Evolutionary conservation across 768 basidiomycete species (phyloP).

Genomic region (Lentinula lateritia): DNA sequence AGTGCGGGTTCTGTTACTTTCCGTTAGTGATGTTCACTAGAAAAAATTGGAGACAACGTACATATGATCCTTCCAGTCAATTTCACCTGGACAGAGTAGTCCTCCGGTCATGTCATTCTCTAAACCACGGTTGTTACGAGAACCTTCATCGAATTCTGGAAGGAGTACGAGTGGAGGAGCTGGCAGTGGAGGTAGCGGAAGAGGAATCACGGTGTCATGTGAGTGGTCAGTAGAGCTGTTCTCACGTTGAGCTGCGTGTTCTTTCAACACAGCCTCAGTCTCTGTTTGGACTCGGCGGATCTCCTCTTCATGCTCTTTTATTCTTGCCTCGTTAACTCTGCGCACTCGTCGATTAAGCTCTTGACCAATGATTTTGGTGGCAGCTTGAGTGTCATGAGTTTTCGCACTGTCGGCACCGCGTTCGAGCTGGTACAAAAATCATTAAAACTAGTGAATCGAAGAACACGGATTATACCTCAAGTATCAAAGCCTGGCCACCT

Average conservation of each 20-base stretch:
- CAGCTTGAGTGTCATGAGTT: conserved; percentile 15
- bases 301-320: background rate
- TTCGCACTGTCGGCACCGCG: conserved; percentile 17
- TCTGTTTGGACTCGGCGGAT: background rate
- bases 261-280: no score
- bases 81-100: conserved; percentile 14
- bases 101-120: conserved; percentile 15
- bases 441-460: no score
- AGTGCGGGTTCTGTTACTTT: background rate
- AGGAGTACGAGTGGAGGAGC: background rate
- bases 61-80: conserved; percentile 12
- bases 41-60: background rate
- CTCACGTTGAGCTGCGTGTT: background rate
- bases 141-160: background rate
- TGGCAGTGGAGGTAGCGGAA: background rate
- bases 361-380: conserved; percentile 14
- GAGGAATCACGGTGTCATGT: no score
- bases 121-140: conserved; percentile 5
- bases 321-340: background rate
- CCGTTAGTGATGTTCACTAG: no score
- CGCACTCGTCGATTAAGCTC: conserved; percentile 14
- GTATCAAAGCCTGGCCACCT: conserved; percentile 1
- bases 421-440: conserved; percentile 11
- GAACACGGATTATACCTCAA: background rate
- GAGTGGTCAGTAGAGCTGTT: background rate